A percentile compares a stretch with the other conserved stretches of the same genome.
phyloP scores from a whole-genome alignment of 2,329 filamentous ascomycete genomes.

The Fusarium dimerum region DNA sequence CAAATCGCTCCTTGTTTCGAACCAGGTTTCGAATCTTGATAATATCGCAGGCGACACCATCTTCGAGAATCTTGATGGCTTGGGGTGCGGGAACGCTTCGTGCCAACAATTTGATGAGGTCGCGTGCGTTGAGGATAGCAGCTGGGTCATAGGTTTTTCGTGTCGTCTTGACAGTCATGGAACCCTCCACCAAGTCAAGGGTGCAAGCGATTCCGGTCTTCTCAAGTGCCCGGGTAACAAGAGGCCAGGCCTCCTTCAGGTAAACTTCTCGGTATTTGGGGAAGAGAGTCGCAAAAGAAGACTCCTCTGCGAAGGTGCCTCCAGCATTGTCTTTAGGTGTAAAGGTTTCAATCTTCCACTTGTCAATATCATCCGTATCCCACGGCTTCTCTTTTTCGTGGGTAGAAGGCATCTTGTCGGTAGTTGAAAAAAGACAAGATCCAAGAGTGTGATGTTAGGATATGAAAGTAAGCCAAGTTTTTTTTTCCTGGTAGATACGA shows the following conservation, averaged over 20 bases:
- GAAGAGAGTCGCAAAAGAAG: conserved; percentile 83
- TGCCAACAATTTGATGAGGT: conserved; percentile 89
- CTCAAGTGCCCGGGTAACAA: conserved; percentile 83
- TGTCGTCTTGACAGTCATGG: conserved; percentile 96
- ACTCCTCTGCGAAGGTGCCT: conserved; percentile 90
- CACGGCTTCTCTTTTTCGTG: conserved; percentile 89
- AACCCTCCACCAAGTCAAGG: conserved; percentile 91
- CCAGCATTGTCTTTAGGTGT: conserved; percentile 81
- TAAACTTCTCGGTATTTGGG: conserved; percentile 97
- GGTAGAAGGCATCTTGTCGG: conserved; percentile 72
- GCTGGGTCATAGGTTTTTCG: conserved; percentile 90
- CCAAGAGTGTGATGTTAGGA: conserved; percentile 2
- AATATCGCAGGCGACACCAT: conserved; percentile 88
- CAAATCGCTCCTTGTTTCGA: conserved; percentile 90
- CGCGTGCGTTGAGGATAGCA: conserved; percentile 88
- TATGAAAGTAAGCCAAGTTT: conserved; percentile 23
- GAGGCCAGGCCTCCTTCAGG: conserved; percentile 88
- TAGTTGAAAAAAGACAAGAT: not conserved
- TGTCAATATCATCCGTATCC: conserved; percentile 97
- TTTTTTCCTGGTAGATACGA: conserved; percentile 14
- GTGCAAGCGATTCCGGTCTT: conserved; percentile 88
- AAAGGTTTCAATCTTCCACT: conserved; percentile 92
- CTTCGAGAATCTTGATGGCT: conserved; percentile 91
- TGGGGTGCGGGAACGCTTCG: conserved; percentile 91
- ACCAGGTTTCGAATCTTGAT: conserved; percentile 94